Base-by-base conservation (phyloP, 2,329 filamentous ascomycete species). In the Ceratocystis cubensis region DNA sequence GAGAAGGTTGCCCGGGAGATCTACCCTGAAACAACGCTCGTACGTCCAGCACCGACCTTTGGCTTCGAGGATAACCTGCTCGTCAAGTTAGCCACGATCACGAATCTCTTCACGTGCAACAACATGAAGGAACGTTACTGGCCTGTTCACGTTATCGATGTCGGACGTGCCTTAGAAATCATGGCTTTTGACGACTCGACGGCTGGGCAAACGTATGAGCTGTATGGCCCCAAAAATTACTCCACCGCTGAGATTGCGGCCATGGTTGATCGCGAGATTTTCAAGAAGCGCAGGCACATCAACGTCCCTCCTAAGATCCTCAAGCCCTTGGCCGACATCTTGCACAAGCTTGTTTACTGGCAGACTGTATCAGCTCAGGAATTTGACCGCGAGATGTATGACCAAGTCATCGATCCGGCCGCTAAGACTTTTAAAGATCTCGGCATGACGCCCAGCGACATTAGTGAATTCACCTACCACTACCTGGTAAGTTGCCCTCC, bases 361-460 rank as follows among this genome's bases (percentile, higher is more conserved):
- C 88, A 87, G 57, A 85, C 88, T 61, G 80, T 88, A 69, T 92
- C 89, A 44, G 84, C 85, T 48, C 92, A 97, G 73, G 86, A 96
- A 75, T 82, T 99, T 13, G 91, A 96, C 80, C 83, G 88, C 69
- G 92, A 99, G 76, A 96, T 93, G 77, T 84, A 96, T 72, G 89
- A 99, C 77, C 94, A 99, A 77, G 80, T 84, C 71, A 95, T 99
- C 73, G 94, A 99, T 76, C 85, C 86, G 68, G 85, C 81, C 44
- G 94, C 94, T 70, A 97, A 96, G 84, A 97, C 94, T 1, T 96
- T 97, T 79, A 89, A 89, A 77, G 92, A 97, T 74, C 82, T 99
- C 61, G 89, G 85, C 69, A 96, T 99, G 70, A 88, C 91, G 77
- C 90, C 93, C 37, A 88, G 85, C 61, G 92, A 97, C 70, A 84